Conservation (phyloP, 2,329 filamentous ascomycete genomes). For the Graphilbum fragrans region DNA sequence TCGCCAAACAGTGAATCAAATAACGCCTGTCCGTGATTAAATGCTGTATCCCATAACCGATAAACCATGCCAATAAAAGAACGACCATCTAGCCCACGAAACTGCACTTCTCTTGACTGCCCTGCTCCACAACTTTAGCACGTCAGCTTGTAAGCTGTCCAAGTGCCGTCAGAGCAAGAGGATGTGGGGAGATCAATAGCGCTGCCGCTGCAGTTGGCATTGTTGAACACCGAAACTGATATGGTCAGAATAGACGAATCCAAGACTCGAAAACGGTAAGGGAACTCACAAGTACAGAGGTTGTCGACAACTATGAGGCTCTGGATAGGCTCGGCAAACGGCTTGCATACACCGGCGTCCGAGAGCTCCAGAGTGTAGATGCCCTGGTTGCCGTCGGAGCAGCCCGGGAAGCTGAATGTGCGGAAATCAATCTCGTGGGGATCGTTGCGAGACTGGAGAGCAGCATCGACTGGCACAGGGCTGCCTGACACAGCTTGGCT, state of each 20-base stretch:
- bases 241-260: neutral
- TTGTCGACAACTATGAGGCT: slow-evolving; percentile 4
- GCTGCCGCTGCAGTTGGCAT: slow-evolving; percentile 1
- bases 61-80: too few relatives aligned
- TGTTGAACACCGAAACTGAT: slow-evolving; percentile 5
- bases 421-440: slow-evolving; percentile 11
- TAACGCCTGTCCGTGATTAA: too few relatives aligned
- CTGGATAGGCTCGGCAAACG: slow-evolving; percentile 6
- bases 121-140: slow-evolving; percentile 3
- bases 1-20: too few relatives aligned
- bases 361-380: slow-evolving; percentile 9
- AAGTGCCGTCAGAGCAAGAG: slow-evolving; percentile 7
- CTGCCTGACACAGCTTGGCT: neutral
- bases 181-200: neutral
- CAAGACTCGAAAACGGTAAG: neutral
- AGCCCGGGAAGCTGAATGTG: slow-evolving; percentile 9
- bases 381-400: slow-evolving; percentile 10
- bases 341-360: slow-evolving; percentile 2
- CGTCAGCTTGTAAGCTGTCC: slow-evolving; percentile 9
- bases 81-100: too few relatives aligned
- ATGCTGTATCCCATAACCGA: too few relatives aligned
- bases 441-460: slow-evolving; percentile 1
- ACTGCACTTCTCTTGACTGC: neutral
- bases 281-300: slow-evolving; percentile 6
- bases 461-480: neutral